These are phyloP conservation scores for Chlamydomonas incerta DNA, from an alignment of 139 green algal genomes.

Conservation along the genomic window DNA sequence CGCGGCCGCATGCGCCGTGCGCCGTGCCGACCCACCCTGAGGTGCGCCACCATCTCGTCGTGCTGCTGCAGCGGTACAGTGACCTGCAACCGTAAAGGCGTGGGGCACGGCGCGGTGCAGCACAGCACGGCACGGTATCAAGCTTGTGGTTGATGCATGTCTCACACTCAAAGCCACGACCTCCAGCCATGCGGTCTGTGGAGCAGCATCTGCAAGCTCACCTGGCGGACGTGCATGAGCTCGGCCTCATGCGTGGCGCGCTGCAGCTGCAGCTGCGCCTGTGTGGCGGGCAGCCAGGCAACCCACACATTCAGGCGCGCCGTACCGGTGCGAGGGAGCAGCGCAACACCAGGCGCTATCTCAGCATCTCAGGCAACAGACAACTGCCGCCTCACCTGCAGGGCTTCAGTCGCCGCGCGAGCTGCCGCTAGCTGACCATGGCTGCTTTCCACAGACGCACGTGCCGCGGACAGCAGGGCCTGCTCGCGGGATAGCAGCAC, in stretches of 20 bases:
- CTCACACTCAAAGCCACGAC: too few relatives aligned
- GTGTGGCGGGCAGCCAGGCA: too few relatives aligned
- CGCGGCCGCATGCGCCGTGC: too few relatives aligned
- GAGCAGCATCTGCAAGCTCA: background rate
- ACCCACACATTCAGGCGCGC: too few relatives aligned
- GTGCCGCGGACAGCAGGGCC: background rate
- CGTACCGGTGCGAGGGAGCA: too few relatives aligned
- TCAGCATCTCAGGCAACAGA: too few relatives aligned
- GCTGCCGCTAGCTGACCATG: slow-evolving; percentile 3
- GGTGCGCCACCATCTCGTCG: background rate
- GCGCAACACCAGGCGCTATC: too few relatives aligned
- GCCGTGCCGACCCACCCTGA: background rate
- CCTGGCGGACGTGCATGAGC: slow-evolving; percentile 28
- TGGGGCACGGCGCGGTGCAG: too few relatives aligned
- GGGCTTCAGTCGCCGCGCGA: slow-evolving; percentile 8
- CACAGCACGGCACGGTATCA: too few relatives aligned
- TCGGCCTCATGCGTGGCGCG: slow-evolving; percentile 25
- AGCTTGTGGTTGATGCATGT: too few relatives aligned
- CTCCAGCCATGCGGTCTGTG: too few relatives aligned
- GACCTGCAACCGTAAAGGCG: background rate
- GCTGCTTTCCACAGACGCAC: background rate
- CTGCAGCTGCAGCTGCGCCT: slow-evolving; percentile 41
- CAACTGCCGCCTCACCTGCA: slow-evolving; percentile 12
- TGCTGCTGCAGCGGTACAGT: slow-evolving; percentile 18
- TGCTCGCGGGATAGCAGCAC: too few relatives aligned